phyloP scores from a whole-genome alignment of 176 grass and related monocot genomes.

The Avena atlantica region DNA sequence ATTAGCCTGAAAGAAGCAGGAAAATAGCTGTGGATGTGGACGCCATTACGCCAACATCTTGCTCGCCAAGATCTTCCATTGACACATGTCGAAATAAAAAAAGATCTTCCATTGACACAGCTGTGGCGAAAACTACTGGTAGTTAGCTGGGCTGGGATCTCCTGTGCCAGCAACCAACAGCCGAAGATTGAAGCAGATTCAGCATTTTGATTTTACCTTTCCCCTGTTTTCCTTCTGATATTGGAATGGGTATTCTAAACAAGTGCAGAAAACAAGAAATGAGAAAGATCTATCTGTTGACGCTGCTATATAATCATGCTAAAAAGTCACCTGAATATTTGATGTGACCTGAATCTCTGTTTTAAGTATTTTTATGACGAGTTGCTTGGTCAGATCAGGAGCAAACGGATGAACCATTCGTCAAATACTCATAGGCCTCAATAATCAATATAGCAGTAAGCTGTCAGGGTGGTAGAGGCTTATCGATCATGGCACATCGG shows the following conservation, averaged over 20 bases:
- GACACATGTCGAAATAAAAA: neutral
- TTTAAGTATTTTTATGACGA: neutral
- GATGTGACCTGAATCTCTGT: neutral
- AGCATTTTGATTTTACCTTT: neutral
- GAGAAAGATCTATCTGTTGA: neutral
- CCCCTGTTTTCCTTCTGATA: too few relatives aligned
- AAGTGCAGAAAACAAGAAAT: neutral
- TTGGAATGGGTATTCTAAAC: neutral
- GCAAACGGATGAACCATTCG: neutral
- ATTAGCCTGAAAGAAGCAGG: neutral
- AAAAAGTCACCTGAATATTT: neutral
- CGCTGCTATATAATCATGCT: neutral
- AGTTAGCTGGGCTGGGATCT: neutral
- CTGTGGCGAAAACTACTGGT: constrained; percentile 46
- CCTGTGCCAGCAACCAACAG: neutral
- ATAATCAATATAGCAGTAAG: neutral
- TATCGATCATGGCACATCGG: neutral
- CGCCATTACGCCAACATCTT: constrained; percentile 18
- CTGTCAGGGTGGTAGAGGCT: neutral
- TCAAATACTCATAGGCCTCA: neutral
- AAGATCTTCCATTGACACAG: constrained; percentile 26
- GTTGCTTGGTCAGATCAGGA: neutral
- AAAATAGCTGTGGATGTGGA: constrained; percentile 14
- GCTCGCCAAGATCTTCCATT: neutral
- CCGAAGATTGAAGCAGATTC: neutral